phyloP scores from a whole-genome alignment of 441 rosid species.

The Manihot esculenta region DNA sequence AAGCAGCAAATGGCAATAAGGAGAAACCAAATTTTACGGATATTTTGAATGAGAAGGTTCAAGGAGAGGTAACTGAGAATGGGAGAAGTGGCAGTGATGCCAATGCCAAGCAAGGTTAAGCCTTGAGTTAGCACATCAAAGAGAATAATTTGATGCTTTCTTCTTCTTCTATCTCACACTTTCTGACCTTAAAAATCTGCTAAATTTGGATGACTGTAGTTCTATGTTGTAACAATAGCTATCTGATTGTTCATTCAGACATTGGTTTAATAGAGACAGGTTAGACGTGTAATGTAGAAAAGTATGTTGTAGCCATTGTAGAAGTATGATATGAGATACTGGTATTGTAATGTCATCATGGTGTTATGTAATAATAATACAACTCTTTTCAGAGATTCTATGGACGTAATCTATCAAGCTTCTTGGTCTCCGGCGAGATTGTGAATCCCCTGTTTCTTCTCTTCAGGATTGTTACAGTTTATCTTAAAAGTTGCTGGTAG shows the following conservation, averaged over 20 bases:
- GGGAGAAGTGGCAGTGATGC: conserved; percentile 31
- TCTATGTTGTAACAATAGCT: conserved; percentile 26
- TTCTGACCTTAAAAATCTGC: conserved; percentile 26
- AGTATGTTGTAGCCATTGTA: conserved; percentile 22
- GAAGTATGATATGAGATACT: conserved; percentile 20
- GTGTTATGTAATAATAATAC: conserved; percentile 16
- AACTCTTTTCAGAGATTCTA: background rate
- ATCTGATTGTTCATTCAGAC: conserved; percentile 38
- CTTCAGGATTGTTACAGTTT: no score
- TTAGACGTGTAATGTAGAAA: conserved; percentile 35
- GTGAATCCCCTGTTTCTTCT: background rate
- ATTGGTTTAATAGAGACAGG: conserved; percentile 26
- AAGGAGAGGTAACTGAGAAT: conserved; percentile 38
- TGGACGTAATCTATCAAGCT: background rate
- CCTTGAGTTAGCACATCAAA: conserved; percentile 30
- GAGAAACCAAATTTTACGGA: conserved; percentile 26
- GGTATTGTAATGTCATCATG: conserved; percentile 20
- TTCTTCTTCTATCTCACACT: conserved; percentile 17
- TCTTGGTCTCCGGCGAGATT: background rate
- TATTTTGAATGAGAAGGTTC: conserved; percentile 27
- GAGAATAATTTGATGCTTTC: conserved; percentile 25
- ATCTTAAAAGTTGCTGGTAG: no score
- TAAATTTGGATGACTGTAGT: conserved; percentile 26
- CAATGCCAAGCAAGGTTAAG: conserved; percentile 25
- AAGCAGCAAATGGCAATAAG: conserved; percentile 19